Conservation (phyloP, 2,329 filamentous ascomycete genomes). For the Colletotrichum musae region DNA sequence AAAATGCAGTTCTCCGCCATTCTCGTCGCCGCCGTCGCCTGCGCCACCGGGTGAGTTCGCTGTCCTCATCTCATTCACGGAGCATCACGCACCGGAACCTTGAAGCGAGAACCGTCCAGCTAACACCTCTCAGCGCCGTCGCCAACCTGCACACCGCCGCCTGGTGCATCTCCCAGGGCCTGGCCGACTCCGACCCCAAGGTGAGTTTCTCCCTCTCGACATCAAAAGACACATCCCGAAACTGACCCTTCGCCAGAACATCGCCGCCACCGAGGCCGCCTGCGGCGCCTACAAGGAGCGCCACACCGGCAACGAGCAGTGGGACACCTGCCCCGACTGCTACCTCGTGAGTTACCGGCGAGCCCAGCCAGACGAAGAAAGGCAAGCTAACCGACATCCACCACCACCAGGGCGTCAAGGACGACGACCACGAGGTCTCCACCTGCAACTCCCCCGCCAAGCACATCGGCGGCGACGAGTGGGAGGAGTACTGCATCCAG, state of each 20-base stretch:
- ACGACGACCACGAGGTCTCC: conserved; percentile 10
- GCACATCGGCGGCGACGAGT: conserved; percentile 26
- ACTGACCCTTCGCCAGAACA: neutral
- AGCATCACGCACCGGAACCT: neutral
- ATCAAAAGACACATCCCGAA: neutral
- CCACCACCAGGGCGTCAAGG: conserved; percentile 16
- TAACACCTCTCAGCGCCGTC: conserved; percentile 9
- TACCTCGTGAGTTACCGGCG: neutral
- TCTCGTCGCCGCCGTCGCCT: conserved; percentile 12
- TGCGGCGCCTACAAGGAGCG: conserved; percentile 27
- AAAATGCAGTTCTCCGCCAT: conserved; percentile 22
- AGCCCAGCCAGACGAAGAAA: neutral
- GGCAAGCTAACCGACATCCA: neutral
- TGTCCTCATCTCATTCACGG: neutral
- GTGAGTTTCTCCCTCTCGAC: fast-evolving
- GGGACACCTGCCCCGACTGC: conserved; percentile 22
- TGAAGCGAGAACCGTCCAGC: neutral
- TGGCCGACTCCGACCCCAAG: conserved; percentile 17
- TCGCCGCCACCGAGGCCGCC: conserved; percentile 19
- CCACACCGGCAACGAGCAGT: conserved; percentile 18
- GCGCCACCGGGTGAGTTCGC: conserved; percentile 10
- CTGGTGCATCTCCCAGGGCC: conserved; percentile 19
- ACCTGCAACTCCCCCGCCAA: conserved; percentile 19
- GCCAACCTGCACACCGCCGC: conserved; percentile 22
- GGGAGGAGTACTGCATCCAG: conserved; percentile 25